Evolutionary conservation across 495 filamentous ascomycete species (phyloP), one percentile per base, ranked within the genome.

Genomic region (Terfezia boudieri): DNA sequence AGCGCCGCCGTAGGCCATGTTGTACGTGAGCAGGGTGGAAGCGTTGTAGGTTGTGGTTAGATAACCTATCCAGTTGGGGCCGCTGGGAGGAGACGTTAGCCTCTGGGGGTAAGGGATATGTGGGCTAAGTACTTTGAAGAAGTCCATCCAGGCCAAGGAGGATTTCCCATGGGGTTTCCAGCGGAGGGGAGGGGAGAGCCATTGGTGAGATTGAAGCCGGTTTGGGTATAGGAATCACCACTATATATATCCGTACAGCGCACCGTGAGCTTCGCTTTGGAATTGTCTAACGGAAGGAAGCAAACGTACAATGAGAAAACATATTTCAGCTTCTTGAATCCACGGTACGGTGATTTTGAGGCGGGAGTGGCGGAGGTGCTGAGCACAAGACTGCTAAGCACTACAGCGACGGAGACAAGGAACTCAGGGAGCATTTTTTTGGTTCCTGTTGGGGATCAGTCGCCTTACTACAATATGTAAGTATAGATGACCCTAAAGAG

Each of bases 141-240:
- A 1, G 76, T 79, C 66, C 68, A 75, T 6, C 76, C 77, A 1
- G 78, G 79, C 48, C 77, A 77, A 0, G 66, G 50, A 7, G 86
- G 84, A 64, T 89, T 93, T 23, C 85, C 85, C 56, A 90, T 70
- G 0, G 85, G 83, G 63, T 87, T 84, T 10, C 58, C 50, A 0
- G 52, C 26, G 32, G 67, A 53, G 11, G 70, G 62, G 17, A 74
- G 73, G 8, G 85, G 82, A 55, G 83, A 78, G 11, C 73, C 67
- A 50, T 69, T 67, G 32, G 67, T 72, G 49, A 73, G 65, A 61
- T 83, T 74, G 69, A 90, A 93, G 52, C 76, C 76, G 16, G 77
- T 82, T 49, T 68, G 67, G 14, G 75, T 75, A 60, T 82, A 84
- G 2, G 77, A 81, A 62, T 82, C 74, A 56, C 77, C 77, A 56